Evolutionary conservation across 2,329 filamentous ascomycete genomes (phyloP), one percentile per base, ranked within the genome.

Genomic region (Talaromyces sp.): DNA sequence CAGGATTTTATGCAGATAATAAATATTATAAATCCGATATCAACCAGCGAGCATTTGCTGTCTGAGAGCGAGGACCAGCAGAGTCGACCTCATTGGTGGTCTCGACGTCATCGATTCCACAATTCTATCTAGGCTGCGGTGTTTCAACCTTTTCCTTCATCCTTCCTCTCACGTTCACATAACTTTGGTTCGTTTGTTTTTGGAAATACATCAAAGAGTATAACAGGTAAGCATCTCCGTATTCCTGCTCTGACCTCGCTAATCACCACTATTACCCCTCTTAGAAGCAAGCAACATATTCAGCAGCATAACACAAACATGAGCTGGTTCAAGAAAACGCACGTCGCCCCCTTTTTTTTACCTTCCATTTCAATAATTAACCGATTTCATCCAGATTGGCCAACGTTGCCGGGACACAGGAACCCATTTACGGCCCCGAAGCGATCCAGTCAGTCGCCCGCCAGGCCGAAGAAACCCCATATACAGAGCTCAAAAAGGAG

Each of bases 321-420:
- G 24, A 13, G 8, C 17, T 32, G 21, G 24, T 19, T 61, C 56
- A 61, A 58, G 80, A 89, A 93, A 78, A 87, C 89, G 91, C 95
- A 82, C 78, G 31, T 41, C 38, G 11, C 9, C 38, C 43, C 17
- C 19, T 43, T 32, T n/a, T 41, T 43, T 32, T n/a, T 41, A 53
- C 43, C 57, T 27, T 58, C 54, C 21, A 31, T 58, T 58, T 60
- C 31, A 31, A 56, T 32, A 31, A 56, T 61, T 59, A 46, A 35
- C 54, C 27, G 56, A 58, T 14, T 32, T 55, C 60, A 41, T 56
- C 46, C 70, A 86, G 83, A 68, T 77, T 86, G 71, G 82, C 83
- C 72, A 84, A 93, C 77, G 92, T 96, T 74, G 92, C 93, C 73
- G 93, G 96, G 78, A 98, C 93, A 59, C 90, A 96, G 77, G 93